Percentiles rank a stretch among this genome's conserved stretches.
Evolutionary conservation across 169 alveolate species (phyloP).

Genomic region (Eimeria praecox): DNA sequence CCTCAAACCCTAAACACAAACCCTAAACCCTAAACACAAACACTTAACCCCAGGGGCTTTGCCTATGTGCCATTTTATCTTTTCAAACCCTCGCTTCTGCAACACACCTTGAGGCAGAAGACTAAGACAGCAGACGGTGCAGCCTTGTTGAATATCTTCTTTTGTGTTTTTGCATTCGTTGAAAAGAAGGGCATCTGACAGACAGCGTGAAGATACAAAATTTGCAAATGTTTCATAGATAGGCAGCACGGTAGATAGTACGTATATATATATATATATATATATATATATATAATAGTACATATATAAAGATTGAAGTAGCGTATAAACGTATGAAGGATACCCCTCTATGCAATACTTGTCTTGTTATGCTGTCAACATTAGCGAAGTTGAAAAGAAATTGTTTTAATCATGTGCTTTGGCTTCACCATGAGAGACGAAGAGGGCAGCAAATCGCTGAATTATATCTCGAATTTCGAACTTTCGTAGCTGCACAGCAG

Average conservation of each 20-base stretch:
- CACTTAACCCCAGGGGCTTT: background rate
- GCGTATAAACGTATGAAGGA: too few species aligned
- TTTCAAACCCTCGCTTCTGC: background rate
- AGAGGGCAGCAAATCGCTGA: background rate
- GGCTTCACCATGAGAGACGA: background rate
- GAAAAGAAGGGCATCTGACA: slow-evolving; percentile 29
- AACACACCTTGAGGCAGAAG: slow-evolving; percentile 9
- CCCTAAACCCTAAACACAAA: background rate
- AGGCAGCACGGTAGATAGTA: too few species aligned
- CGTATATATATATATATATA: too few species aligned
- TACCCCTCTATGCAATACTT: too few species aligned
- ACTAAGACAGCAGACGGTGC: slow-evolving; percentile 5
- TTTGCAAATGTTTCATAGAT: too few species aligned
- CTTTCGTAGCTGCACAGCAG: background rate
- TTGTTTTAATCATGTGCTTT: too few species aligned
- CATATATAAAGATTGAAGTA: too few species aligned
- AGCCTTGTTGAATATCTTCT: background rate
- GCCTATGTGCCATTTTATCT: too few species aligned
- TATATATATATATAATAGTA: too few species aligned
- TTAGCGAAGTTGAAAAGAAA: too few species aligned
- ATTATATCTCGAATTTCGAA: background rate
- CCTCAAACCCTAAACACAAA: background rate
- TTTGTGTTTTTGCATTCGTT: background rate
- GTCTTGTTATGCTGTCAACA: too few species aligned
- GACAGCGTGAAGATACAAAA: too few species aligned